Percentiles rank a stretch among this genome's conserved stretches.
Conservation (phyloP, 1,284 basidiomycete genomes). For the Pascua guehoae region DNA sequence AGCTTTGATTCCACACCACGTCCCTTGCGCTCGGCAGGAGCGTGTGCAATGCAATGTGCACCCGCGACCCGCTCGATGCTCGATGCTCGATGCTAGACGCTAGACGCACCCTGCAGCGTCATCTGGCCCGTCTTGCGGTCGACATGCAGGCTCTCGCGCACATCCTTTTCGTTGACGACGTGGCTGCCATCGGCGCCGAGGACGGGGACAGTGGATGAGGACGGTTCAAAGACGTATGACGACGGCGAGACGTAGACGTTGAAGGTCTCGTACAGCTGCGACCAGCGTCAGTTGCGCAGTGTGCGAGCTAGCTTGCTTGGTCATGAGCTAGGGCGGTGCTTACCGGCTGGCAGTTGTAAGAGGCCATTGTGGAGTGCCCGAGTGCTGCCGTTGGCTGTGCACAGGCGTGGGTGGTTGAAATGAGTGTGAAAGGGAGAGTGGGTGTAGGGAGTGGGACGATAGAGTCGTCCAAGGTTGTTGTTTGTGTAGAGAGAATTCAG, state of each 20-base stretch:
- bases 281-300: constrained; percentile 6
- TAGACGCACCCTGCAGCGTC: constrained; percentile 45
- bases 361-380: constrained; percentile 9
- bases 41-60: neutral
- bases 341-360: constrained; percentile 30
- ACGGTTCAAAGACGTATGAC: constrained; percentile 48
- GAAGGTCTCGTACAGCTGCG: constrained; percentile 47
- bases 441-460: too few species aligned
- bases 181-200: constrained; percentile 21
- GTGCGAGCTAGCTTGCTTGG: too few species aligned
- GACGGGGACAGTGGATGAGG: constrained; percentile 22
- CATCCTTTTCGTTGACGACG: constrained; percentile 41
- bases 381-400: neutral
- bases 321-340: constrained; percentile 1
- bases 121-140: constrained; percentile 47
- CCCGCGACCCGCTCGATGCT: neutral
- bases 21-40: too few species aligned
- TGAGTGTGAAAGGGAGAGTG: neutral
- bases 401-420: neutral
- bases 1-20: neutral
- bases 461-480: too few species aligned
- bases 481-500: too few species aligned
- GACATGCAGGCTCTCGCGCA: constrained; percentile 48
- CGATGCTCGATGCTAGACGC: constrained; percentile 15
- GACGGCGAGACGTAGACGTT: constrained; percentile 49